phyloP scores from a whole-genome alignment of 352 stramenopile genomes.

The Phytophthora pinifolia region DNA sequence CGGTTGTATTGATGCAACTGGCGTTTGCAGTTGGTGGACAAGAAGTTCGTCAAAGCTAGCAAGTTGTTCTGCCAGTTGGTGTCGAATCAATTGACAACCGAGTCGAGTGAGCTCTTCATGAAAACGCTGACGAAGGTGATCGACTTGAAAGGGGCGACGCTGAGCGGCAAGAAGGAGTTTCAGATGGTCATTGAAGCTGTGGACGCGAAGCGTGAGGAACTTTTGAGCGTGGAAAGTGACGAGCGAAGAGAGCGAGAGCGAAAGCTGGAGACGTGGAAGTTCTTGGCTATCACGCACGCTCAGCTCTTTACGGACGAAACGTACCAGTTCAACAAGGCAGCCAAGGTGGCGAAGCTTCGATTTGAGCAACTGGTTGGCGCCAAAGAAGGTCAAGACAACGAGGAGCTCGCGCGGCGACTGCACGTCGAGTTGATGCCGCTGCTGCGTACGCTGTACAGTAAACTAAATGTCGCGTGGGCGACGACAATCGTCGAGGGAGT shows the following conservation, averaged over 20 bases:
- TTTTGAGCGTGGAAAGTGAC: constrained; percentile 21
- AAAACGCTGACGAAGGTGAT: constrained; percentile 49
- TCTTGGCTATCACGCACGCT: constrained; percentile 57
- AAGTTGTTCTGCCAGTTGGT: constrained; percentile 55
- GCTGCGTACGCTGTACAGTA: constrained; percentile 59
- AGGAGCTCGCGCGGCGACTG: constrained; percentile 16
- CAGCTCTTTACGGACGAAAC: constrained; percentile 83
- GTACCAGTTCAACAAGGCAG: constrained; percentile 74
- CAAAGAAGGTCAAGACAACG: constrained; percentile 11
- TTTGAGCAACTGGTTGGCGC: constrained; percentile 37
- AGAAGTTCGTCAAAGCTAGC: constrained; percentile 78
- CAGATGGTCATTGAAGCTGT: constrained; percentile 46
- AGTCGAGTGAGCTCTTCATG: constrained; percentile 49
- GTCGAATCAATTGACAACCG: constrained; percentile 35
- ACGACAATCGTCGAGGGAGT: constrained; percentile 63
- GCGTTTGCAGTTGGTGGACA: constrained; percentile 51
- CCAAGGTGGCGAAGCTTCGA: constrained; percentile 57
- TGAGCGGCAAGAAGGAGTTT: constrained; percentile 62
- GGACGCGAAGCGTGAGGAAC: constrained; percentile 32
- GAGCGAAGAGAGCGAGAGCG: constrained; percentile 6
- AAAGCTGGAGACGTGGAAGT: constrained; percentile 48
- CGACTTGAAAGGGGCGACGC: constrained; percentile 32
- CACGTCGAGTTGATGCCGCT: constrained; percentile 56
- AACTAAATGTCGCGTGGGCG: constrained; percentile 54
- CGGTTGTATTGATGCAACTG: background rate